Evolutionary conservation across 1,139 yeast species (phyloP).

Genomic region (Meyerozyma elateridarum): DNA sequence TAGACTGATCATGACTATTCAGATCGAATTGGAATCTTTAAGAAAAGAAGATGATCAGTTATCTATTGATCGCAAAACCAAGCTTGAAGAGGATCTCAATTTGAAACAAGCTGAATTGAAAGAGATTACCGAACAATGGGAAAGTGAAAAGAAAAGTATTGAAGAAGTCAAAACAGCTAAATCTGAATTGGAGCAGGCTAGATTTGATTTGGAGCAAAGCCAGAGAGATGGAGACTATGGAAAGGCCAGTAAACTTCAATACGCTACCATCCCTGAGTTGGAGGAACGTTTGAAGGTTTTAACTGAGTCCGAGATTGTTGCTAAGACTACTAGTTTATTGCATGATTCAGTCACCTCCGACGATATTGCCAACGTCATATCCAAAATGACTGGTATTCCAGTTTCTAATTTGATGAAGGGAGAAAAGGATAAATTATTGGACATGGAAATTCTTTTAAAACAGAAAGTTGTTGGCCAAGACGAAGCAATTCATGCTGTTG

Average conservation of each 20-base stretch:
- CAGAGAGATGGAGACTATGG: slow-evolving; percentile 85
- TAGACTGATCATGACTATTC: slow-evolving; percentile 86
- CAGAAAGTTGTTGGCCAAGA: slow-evolving; percentile 91
- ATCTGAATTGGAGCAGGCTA: slow-evolving; percentile 77
- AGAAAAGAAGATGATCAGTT: slow-evolving; percentile 87
- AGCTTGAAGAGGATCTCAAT: slow-evolving; percentile 61
- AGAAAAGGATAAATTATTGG: slow-evolving; percentile 83
- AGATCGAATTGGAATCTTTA: slow-evolving; percentile 88
- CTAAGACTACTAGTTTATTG: slow-evolving; percentile 41
- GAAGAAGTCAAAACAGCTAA: slow-evolving; percentile 76
- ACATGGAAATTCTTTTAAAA: slow-evolving; percentile 77
- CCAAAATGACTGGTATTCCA: slow-evolving; percentile 95
- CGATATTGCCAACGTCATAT: slow-evolving; percentile 87
- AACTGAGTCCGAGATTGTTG: slow-evolving; percentile 42
- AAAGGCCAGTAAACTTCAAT: slow-evolving; percentile 84
- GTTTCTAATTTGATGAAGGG: slow-evolving; percentile 89
- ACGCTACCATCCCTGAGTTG: slow-evolving; percentile 76
- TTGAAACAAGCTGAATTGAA: slow-evolving; percentile 59
- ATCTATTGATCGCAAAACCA: slow-evolving; percentile 66
- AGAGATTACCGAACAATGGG: slow-evolving; percentile 82
- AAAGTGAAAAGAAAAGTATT: slow-evolving; percentile 67
- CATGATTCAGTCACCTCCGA: slow-evolving; percentile 94
- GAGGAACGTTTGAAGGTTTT: slow-evolving; percentile 50
- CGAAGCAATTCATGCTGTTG: slow-evolving; percentile 82
- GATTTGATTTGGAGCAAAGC: slow-evolving; percentile 72